Percentiles rank a stretch among this genome's conserved stretches.
These are phyloP conservation scores for Dysphania ambrosioides DNA, from an alignment of 148 eudicot genomes.

Conservation along the genomic window DNA sequence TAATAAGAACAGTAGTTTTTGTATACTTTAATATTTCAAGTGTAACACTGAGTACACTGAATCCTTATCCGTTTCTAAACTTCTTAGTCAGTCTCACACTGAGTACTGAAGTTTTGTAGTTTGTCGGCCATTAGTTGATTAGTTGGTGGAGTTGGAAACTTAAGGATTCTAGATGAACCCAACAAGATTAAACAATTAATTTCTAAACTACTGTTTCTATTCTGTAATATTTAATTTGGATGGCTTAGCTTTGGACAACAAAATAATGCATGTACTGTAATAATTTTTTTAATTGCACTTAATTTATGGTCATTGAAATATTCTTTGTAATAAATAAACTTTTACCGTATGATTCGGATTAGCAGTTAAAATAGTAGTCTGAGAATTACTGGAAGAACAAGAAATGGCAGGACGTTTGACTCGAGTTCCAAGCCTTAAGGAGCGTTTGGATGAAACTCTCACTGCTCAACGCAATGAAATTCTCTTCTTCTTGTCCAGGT, in stretches of 20 bases:
- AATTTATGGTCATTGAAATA: not conserved
- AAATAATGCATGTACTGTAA: not conserved
- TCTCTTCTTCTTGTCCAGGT: conserved; percentile 63
- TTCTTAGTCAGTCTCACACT: not conserved
- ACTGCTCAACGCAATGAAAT: conserved; percentile 67
- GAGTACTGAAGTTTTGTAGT: not conserved
- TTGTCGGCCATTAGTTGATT: not conserved
- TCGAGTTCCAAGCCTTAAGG: conserved; percentile 69
- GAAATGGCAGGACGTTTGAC: conserved; percentile 62
- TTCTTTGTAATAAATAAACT: no score
- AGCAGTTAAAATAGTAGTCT: conserved; percentile 24
- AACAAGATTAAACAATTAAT: not conserved
- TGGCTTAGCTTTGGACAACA: not conserved
- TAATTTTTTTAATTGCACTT: not conserved
- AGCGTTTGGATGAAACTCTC: conserved; percentile 69
- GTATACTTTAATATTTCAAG: no score
- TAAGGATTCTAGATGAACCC: conserved; percentile 4
- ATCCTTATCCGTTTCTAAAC: not conserved
- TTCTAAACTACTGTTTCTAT: not conserved
- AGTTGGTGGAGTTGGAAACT: conserved; percentile 9
- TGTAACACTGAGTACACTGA: not conserved
- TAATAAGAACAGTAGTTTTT: no score
- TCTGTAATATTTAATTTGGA: not conserved
- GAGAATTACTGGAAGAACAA: conserved; percentile 9
- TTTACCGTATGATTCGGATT: no score